Evolutionary conservation across 139 green algal species (phyloP).

Genomic region (Haematococcus sp.): DNA sequence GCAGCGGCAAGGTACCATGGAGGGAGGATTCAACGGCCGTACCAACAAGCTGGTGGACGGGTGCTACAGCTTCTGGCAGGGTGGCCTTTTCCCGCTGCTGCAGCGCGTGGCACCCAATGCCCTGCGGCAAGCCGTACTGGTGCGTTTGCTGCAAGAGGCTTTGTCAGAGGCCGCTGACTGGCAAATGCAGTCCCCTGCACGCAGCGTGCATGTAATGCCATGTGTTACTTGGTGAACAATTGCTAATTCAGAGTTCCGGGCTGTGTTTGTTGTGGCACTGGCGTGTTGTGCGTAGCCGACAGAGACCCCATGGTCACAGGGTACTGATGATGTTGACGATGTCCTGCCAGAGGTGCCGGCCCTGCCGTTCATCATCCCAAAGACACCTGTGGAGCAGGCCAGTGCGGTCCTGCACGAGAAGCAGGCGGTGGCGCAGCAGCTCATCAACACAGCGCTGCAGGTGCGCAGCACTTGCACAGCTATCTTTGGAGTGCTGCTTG

Average conservation of each 20-base stretch:
- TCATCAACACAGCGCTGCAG: constrained; percentile 5
- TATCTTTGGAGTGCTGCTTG: not conserved
- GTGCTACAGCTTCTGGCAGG: constrained; percentile 97
- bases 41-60: constrained; percentile 99
- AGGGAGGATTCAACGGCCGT: constrained; percentile 94
- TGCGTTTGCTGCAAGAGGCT: constrained; percentile 4
- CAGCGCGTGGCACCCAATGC: constrained; percentile 15
- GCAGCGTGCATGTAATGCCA: no score
- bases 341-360: constrained; percentile 2
- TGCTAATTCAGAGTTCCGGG: no score
- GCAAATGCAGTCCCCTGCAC: no score
- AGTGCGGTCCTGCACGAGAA: not conserved
- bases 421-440: constrained; percentile 6
- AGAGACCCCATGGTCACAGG: no score
- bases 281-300: no score
- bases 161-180: no score
- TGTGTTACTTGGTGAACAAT: constrained; percentile 12
- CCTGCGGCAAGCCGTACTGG: constrained; percentile 6
- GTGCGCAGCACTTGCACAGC: not conserved
- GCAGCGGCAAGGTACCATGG: constrained; percentile 69
- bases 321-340: no score
- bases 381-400: constrained; percentile 18
- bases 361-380: constrained; percentile 1
- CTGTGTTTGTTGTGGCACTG: no score
- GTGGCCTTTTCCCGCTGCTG: constrained; percentile 77